Conservation (phyloP, 2,329 filamentous ascomycete species). For the Arachnomyces sp. region DNA sequence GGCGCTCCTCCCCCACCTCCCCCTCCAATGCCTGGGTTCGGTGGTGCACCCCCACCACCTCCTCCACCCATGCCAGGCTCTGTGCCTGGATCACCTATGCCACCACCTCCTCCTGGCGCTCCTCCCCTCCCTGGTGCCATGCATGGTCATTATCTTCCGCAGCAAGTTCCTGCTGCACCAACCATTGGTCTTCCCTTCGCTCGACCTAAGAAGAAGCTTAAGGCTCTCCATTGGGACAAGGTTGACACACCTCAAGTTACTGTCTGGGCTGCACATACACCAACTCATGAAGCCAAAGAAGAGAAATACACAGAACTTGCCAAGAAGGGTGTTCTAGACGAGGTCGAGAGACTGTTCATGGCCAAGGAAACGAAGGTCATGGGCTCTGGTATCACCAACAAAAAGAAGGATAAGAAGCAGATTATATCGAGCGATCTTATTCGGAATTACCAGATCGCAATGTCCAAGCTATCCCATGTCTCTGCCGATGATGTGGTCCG, state of each 20-base stretch:
- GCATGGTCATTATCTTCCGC: conserved; percentile 64
- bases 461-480: conserved; percentile 84
- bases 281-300: conserved; percentile 81
- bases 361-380: conserved; percentile 92
- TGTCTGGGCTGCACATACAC: conserved; percentile 81
- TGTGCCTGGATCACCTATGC: conserved; percentile 42
- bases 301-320: conserved; percentile 92
- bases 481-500: conserved; percentile 77
- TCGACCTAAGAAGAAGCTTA: conserved; percentile 97
- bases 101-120: conserved; percentile 58
- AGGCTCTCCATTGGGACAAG: conserved; percentile 98
- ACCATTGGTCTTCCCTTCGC: conserved; percentile 68
- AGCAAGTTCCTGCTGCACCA: conserved; percentile 46
- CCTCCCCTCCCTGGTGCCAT: conserved; percentile 52
- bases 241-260: conserved; percentile 86
- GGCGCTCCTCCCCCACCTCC: conserved; percentile 39
- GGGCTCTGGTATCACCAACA: conserved; percentile 53
- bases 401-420: conserved; percentile 94
- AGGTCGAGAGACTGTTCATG: conserved; percentile 95
- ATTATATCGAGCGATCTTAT: conserved; percentile 85
- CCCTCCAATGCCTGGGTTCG: conserved; percentile 35
- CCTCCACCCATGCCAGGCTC: conserved; percentile 36
- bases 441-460: conserved; percentile 83
- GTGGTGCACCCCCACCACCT: conserved; percentile 27
- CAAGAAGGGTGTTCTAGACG: conserved; percentile 89